Base-by-base conservation (phyloP, 2,329 filamentous ascomycete genomes). In the Ascochyta clinopodiicola region DNA sequence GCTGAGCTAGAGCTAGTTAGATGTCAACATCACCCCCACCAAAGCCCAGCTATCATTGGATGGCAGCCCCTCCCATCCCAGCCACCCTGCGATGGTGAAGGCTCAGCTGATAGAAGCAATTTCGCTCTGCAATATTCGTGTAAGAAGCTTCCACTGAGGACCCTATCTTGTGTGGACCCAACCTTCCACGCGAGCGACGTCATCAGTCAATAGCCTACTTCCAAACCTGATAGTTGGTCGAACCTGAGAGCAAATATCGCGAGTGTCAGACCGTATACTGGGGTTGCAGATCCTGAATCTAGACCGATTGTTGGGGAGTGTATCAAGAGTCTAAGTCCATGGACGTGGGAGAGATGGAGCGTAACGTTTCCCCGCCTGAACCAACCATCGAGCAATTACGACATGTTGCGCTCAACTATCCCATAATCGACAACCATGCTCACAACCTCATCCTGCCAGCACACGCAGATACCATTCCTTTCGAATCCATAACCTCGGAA, bases 381-480 rank as follows among this genome's bases (percentile, higher is more conserved):
- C 67, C 67, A 27, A 71, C 71, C 9, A 45, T 73, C 21, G 72
- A 73, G 38, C 68, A 73, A 32, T 53, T 75, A 25, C 67, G 66
- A 43, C 60, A 74, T 62, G 68, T 74, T 10, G 69, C 71, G 22
- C 69, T 71, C 51, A 69, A 69, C 53, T 74, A 66, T 21, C 88
- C 88, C 3, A 85, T 91, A 63, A 86, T 92, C 71, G 89, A 92
- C 75, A 86, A 90, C 63, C 88, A 91, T 68, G 87, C 86, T 2
- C 88, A 91, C 61, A 88, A 88, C 25, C 79, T 92, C 1, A 81
- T 91, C 9, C 82, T 82, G 34, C 77, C 78, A 6, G 75, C 79
- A 19, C 73, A 80, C 10, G 72, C 83, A 25, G 72, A 75, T 53
- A 79, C 79, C 21, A 77, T 84, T 49, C 80, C 84, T 7, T 80